These are phyloP conservation scores for Penicillium psychrosexuale DNA, from an alignment of 2,329 filamentous ascomycete genomes.

Conservation along the genomic window DNA sequence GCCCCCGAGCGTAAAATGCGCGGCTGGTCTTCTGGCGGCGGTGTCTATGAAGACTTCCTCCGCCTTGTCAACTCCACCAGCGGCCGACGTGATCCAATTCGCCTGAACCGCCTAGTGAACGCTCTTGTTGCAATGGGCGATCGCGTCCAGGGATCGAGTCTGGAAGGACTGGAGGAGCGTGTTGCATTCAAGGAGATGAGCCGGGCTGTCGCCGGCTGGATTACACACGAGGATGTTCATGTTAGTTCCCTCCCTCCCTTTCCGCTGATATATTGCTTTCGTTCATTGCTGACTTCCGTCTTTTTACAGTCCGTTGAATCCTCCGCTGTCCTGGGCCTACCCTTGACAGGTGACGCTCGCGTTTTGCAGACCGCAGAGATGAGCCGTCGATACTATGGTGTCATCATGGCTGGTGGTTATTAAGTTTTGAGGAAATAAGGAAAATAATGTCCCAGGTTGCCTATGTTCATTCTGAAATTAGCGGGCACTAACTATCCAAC, in stretches of 20 bases:
- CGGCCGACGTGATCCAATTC: slow-evolving; percentile 41
- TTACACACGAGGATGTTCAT: slow-evolving; percentile 58
- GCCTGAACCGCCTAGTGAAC: slow-evolving; percentile 47
- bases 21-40: slow-evolving; percentile 75
- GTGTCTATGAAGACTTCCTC: slow-evolving; percentile 69
- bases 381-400: slow-evolving; percentile 65
- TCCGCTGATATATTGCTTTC: not conserved
- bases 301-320: slow-evolving; percentile 32
- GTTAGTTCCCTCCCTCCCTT: slow-evolving; percentile 43
- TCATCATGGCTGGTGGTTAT: slow-evolving; percentile 55
- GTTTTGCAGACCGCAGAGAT: slow-evolving; percentile 68
- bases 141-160: slow-evolving; percentile 51
- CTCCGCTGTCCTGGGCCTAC: slow-evolving; percentile 41
- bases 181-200: slow-evolving; percentile 83
- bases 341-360: slow-evolving; percentile 68
- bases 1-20: slow-evolving; percentile 59
- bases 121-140: slow-evolving; percentile 46
- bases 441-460: not conserved
- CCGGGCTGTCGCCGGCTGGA: slow-evolving; percentile 65
- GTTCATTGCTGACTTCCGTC: slow-evolving; percentile 6
- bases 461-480: not conserved
- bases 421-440: slow-evolving; percentile 16
- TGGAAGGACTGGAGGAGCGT: slow-evolving; percentile 54
- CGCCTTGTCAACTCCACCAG: slow-evolving; percentile 45
- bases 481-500: not conserved